Conservation (phyloP, 192 early-diverging fungal species). For the Rhizoclosmatium sp. region DNA sequence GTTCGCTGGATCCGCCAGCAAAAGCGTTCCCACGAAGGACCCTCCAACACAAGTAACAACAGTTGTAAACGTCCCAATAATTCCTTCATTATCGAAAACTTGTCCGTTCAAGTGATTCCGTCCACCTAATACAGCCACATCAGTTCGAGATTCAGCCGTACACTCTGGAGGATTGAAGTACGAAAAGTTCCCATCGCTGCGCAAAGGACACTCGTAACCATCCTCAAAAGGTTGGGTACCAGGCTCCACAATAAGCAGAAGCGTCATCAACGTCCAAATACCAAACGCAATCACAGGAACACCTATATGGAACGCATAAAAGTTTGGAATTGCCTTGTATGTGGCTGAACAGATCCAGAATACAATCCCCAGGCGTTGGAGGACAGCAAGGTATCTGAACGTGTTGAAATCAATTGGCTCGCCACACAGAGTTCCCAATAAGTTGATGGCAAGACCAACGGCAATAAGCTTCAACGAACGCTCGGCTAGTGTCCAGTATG, state of each 20-base stretch:
- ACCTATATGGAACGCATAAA: not conserved
- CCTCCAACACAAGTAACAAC: constrained; percentile 55
- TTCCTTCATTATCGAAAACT: constrained; percentile 59
- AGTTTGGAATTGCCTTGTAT: constrained; percentile 8
- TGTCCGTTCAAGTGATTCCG: constrained; percentile 38
- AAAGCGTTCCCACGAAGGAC: constrained; percentile 45
- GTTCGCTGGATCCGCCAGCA: not conserved
- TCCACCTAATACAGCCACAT: constrained; percentile 45
- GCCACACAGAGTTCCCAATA: too few species aligned
- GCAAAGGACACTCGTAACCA: not conserved
- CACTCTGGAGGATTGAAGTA: constrained; percentile 45
- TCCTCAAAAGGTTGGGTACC: not conserved
- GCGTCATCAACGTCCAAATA: not conserved
- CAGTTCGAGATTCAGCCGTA: constrained; percentile 56
- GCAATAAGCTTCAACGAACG: constrained; percentile 23
- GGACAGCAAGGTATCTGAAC: constrained; percentile 11
- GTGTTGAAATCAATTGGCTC: not conserved
- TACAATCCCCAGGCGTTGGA: constrained; percentile 38
- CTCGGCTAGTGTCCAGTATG: not conserved
- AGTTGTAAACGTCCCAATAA: constrained; percentile 52
- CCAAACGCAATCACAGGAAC: constrained; percentile 10
- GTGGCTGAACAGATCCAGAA: constrained; percentile 7
- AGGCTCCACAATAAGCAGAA: not conserved
- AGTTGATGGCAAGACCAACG: constrained; percentile 35
- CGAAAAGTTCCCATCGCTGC: not conserved